Evolutionary conservation across 768 basidiomycete species (phyloP), one percentile per base, ranked within the genome.

Genomic region (Suillus variegatus): DNA sequence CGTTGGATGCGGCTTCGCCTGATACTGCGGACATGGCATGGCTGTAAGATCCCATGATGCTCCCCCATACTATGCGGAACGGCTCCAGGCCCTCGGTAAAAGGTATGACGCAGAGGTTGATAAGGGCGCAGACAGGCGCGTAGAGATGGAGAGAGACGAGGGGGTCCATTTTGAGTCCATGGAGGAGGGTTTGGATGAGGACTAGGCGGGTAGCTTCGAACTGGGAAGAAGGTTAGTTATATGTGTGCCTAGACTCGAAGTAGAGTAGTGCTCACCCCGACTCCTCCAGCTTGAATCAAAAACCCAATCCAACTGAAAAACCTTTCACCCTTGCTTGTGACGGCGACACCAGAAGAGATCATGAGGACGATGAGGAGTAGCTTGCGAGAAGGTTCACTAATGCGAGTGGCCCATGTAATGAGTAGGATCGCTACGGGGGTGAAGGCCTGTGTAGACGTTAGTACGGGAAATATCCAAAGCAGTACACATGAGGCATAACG

Each of bases 111-210:
- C 86, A 74, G 28, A 94, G 85, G 77, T 97, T 98, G 81, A 99
- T 92, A 66, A 82, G 76, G 0, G 97, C 95, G 76, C 97, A 99
- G 61, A 98, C 93, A 16, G 95, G 95, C 12, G 96, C 95, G 74
- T 95, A 97, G 81, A 97, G 98, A 81, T 99, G 93, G 61, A 99
- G 78, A 7, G 95, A 97, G 25, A 95, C 93, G 7, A 98, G 86
- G 0, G 97, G 97, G 73, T 97, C 95, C 96, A 99, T 98, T 80
- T 97, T 97, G 73, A 97, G 81, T 44, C 95, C 95, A 73, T 97
- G 94, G 0, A 99, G 82, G 47, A 99, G 87, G 61, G 96, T 87
- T 76, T 99, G 93, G 66, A 99, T 98, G 88, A 97, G 95, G 28
- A 99, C 95, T 14, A 99, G 86, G 47, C 97, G 91, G 22, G 92